Percentiles rank a stretch among this genome's conserved stretches.
Conservation (phyloP, 768 basidiomycete species). For the Lactarius akahatsu region DNA sequence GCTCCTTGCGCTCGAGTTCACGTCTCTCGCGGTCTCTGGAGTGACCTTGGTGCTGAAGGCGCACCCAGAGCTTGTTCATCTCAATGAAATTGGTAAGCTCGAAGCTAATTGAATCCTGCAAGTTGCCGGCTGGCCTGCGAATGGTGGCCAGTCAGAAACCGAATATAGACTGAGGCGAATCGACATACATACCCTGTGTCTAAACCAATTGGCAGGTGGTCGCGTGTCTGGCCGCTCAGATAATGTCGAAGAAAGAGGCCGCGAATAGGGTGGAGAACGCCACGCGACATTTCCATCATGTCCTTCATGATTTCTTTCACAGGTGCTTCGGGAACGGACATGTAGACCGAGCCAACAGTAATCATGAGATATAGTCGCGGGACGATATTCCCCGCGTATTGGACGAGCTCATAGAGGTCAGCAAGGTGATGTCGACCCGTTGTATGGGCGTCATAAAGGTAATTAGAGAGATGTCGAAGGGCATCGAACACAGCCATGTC, state of each 20-base stretch:
- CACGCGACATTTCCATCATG: constrained; percentile 99
- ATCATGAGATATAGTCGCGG: constrained; percentile 98
- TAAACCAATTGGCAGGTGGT: constrained; percentile 86
- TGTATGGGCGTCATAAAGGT: constrained; percentile 94
- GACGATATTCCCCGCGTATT: constrained; percentile 96
- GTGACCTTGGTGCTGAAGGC: constrained; percentile 96
- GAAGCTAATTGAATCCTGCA: constrained; percentile 94
- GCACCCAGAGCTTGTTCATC: constrained; percentile 99
- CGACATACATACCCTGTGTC: constrained; percentile 66
- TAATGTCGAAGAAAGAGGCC: constrained; percentile 96
- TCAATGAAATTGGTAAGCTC: constrained; percentile 99
- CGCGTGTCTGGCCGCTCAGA: constrained; percentile 93
- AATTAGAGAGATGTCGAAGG: constrained; percentile 90
- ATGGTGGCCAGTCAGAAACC: background rate
- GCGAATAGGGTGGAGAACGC: constrained; percentile 95
- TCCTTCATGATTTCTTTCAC: constrained; percentile 99
- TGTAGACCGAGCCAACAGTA: constrained; percentile 98
- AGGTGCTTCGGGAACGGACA: constrained; percentile 96
- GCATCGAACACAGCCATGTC: constrained; percentile 99
- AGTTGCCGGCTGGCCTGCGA: constrained; percentile 75
- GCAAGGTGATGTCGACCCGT: constrained; percentile 92
- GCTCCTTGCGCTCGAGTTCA: constrained; percentile 91
- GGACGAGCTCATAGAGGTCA: constrained; percentile 98
- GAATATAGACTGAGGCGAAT: background rate
- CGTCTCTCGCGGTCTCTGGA: constrained; percentile 97